Conservation (phyloP, 768 basidiomycete species). For the Boletus patriciae region DNA sequence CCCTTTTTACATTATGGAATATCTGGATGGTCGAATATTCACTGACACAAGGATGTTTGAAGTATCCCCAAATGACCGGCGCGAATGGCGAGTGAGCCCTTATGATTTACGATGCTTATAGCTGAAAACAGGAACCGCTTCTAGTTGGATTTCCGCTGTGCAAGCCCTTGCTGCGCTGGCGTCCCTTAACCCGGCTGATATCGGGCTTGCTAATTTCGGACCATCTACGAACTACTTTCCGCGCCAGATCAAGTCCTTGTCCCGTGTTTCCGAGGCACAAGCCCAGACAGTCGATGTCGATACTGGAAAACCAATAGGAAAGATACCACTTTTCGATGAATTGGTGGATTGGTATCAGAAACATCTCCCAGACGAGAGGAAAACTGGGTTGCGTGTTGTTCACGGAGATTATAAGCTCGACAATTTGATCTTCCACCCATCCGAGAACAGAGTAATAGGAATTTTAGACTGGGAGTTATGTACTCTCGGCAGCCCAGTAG, state of each 20-base stretch:
- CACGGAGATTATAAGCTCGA: slow-evolving; percentile 99
- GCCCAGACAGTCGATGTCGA: slow-evolving; percentile 67
- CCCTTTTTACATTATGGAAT: slow-evolving; percentile 97
- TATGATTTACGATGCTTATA: not conserved
- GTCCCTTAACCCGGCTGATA: slow-evolving; percentile 56
- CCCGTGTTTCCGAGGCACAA: slow-evolving; percentile 78
- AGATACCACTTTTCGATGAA: slow-evolving; percentile 73
- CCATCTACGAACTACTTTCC: slow-evolving; percentile 84
- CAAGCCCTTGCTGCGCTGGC: slow-evolving; percentile 67
- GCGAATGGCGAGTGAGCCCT: slow-evolving; percentile 59
- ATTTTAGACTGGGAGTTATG: slow-evolving; percentile 98
- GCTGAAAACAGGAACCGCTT: not conserved
- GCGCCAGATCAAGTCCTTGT: slow-evolving; percentile 89
- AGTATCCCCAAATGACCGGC: slow-evolving; percentile 56
- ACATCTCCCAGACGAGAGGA: slow-evolving; percentile 75
- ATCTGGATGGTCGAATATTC: slow-evolving; percentile 91
- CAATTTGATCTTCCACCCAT: slow-evolving; percentile 92
- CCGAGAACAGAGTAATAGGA: slow-evolving; percentile 88
- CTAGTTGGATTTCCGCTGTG: slow-evolving; percentile 78
- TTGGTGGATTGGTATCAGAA: slow-evolving; percentile 74
- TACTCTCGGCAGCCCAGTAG: slow-evolving; percentile 87
- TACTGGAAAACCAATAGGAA: slow-evolving; percentile 55
- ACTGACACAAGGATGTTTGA: slow-evolving; percentile 79
- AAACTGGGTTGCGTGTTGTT: slow-evolving; percentile 79
- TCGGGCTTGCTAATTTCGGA: slow-evolving; percentile 74